Conservation (phyloP, 768 basidiomycete species). For the Suillus placidus region DNA sequence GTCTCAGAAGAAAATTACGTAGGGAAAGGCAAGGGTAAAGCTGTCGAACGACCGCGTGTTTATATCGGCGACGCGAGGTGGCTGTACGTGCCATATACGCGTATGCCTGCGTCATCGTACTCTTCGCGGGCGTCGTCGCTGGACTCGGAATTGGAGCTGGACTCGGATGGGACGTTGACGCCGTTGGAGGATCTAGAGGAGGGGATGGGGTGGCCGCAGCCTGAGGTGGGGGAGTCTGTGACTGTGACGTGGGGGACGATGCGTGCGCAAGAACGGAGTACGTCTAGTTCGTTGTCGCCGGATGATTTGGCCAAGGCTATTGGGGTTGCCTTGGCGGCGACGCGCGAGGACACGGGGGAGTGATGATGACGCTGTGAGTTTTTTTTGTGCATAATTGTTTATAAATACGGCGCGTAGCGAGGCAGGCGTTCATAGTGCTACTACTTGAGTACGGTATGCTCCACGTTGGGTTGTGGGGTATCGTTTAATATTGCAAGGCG, state of each 20-base stretch:
- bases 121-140: slow-evolving; percentile 19
- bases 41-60: slow-evolving; percentile 15
- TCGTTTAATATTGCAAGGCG: not conserved
- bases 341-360: slow-evolving; percentile 3
- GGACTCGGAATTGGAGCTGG: not conserved
- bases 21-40: slow-evolving; percentile 8
- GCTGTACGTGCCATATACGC: slow-evolving; percentile 23
- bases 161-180: slow-evolving; percentile 19
- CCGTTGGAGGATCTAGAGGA: slow-evolving; percentile 16
- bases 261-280: not conserved
- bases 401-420: not conserved
- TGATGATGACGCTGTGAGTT: not conserved
- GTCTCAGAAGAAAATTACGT: not conserved
- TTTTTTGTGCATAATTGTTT: not conserved
- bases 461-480: not conserved
- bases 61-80: slow-evolving; percentile 23
- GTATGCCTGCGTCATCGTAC: slow-evolving; percentile 19
- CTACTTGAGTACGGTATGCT: not conserved
- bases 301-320: slow-evolving; percentile 29
- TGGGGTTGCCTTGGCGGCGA: slow-evolving; percentile 22
- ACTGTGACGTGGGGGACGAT: slow-evolving; percentile 24
- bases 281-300: slow-evolving; percentile 20
- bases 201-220: slow-evolving; percentile 31
- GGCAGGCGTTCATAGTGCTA: not conserved
- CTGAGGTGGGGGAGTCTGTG: slow-evolving; percentile 34